phyloP scores from a whole-genome alignment of 192 early-diverging fungal genomes.

The Kappamyces sp. region DNA sequence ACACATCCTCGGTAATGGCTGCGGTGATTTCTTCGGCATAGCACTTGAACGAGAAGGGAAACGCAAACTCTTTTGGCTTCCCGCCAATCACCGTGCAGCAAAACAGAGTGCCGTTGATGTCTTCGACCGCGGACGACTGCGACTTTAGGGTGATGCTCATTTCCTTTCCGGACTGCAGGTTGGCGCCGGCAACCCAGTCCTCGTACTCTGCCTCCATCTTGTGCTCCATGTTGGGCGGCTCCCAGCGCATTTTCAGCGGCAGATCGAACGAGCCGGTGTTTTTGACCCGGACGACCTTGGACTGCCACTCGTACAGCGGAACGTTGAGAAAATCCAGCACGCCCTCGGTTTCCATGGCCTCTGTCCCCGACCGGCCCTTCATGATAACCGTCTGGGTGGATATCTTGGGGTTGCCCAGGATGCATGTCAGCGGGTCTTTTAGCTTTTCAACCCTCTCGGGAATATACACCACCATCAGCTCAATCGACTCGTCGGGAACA shows the following conservation, averaged over 20 bases:
- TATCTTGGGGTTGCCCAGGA: constrained; percentile 19
- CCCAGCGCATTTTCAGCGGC: constrained; percentile 32
- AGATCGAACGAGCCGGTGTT: constrained; percentile 44
- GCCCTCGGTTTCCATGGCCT: constrained; percentile 37
- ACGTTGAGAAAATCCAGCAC: constrained; percentile 39
- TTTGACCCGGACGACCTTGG: constrained; percentile 24
- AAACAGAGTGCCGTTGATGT: constrained; percentile 27
- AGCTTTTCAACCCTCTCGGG: constrained; percentile 27
- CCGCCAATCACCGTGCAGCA: constrained; percentile 36
- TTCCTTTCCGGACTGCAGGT: constrained; percentile 7
- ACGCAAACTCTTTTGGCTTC: constrained; percentile 15
- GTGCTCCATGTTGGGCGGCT: constrained; percentile 18
- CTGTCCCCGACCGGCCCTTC: constrained; percentile 27
- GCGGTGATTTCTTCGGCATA: constrained; percentile 43
- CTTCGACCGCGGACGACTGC: background rate
- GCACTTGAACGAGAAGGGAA: constrained; percentile 38
- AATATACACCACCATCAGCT: constrained; percentile 24
- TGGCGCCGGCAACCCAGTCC: constrained; percentile 17
- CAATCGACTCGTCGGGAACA: constrained; percentile 22
- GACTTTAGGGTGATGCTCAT: constrained; percentile 28
- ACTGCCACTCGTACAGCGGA: constrained; percentile 42
- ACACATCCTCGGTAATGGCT: constrained; percentile 37
- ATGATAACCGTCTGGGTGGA: constrained; percentile 24
- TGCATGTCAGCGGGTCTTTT: constrained; percentile 33
- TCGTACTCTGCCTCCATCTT: constrained; percentile 10